These are phyloP conservation scores for Somion occarium DNA, from an alignment of 1,284 basidiomycete species.

Conservation along the genomic window DNA sequence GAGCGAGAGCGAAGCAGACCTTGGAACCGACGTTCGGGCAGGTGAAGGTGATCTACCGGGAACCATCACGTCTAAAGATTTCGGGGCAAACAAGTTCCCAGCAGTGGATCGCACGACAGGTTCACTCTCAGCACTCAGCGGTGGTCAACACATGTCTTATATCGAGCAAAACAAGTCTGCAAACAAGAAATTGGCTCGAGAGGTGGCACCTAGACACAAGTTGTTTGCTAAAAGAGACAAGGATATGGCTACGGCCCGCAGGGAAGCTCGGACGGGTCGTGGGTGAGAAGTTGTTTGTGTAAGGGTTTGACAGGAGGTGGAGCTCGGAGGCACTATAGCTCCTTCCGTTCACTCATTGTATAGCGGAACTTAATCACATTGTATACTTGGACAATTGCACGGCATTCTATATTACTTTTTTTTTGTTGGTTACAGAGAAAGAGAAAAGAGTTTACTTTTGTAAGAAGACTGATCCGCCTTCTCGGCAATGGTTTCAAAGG, in stretches of 20 bases:
- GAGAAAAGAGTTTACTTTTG: not conserved
- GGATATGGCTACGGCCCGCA: slow-evolving; percentile 53
- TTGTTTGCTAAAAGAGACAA: slow-evolving; percentile 80
- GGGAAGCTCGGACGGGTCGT: slow-evolving; percentile 36
- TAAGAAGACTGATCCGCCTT: not conserved
- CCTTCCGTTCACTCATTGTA: not conserved
- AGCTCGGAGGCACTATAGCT: not conserved
- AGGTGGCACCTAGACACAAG: slow-evolving; percentile 64
- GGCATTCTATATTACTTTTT: not conserved
- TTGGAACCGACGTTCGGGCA: slow-evolving; percentile 78
- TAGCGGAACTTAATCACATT: slow-evolving; percentile 1
- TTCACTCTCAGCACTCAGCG: slow-evolving; percentile 80
- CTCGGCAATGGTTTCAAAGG: not conserved
- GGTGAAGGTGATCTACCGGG: slow-evolving; percentile 77
- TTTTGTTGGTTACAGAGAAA: not conserved
- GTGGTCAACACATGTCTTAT: slow-evolving; percentile 88
- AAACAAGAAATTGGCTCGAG: slow-evolving; percentile 79
- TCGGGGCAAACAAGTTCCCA: slow-evolving; percentile 54
- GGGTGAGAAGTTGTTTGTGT: not conserved
- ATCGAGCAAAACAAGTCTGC: slow-evolving; percentile 89
- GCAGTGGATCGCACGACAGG: slow-evolving; percentile 82
- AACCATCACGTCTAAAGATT: slow-evolving; percentile 76
- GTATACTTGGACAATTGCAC: not conserved
- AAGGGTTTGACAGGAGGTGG: not conserved
- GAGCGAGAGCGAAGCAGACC: slow-evolving; percentile 87